Evolutionary conservation across 352 stramenopile genomes (phyloP).

Genomic region (Aphanomyces astaci): DNA sequence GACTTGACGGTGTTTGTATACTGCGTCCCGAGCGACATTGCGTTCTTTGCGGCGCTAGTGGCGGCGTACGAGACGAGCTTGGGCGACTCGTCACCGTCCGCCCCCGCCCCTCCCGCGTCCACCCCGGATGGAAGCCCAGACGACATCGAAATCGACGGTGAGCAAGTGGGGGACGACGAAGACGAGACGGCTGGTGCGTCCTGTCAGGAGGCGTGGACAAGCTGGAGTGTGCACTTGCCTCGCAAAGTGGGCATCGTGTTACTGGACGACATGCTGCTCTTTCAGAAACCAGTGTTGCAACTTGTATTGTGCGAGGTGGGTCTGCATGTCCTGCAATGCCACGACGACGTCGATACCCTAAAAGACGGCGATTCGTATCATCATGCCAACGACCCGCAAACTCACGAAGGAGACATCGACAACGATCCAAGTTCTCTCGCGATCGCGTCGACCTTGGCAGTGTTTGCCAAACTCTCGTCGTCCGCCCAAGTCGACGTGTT

Average conservation of each 20-base stretch:
- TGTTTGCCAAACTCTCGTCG: slow-evolving; percentile 5
- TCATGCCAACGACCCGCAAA: too few relatives aligned
- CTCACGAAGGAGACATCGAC: too few relatives aligned
- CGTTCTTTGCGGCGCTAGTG: neutral
- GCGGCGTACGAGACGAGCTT: neutral
- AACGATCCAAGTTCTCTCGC: too few relatives aligned
- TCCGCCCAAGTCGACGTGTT: slow-evolving; percentile 2
- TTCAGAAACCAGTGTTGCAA: slow-evolving; percentile 15
- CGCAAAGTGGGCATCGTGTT: neutral
- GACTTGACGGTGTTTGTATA: slow-evolving; percentile 21
- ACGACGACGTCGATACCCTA: neutral
- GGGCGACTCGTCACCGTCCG: neutral
- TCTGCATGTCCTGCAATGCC: neutral
- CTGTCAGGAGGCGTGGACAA: neutral
- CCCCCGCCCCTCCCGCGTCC: neutral
- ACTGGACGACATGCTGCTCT: slow-evolving; percentile 3
- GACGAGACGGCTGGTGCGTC: too few relatives aligned
- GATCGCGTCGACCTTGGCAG: neutral
- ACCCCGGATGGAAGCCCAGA: neutral
- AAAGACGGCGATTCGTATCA: too few relatives aligned
- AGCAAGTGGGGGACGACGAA: neutral
- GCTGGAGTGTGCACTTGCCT: neutral
- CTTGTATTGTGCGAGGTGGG: neutral
- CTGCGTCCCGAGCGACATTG: neutral
- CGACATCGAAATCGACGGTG: neutral